These are phyloP conservation scores for Ophiostoma fasciatum DNA, from an alignment of 2,329 filamentous ascomycete species.

Conservation along the genomic window DNA sequence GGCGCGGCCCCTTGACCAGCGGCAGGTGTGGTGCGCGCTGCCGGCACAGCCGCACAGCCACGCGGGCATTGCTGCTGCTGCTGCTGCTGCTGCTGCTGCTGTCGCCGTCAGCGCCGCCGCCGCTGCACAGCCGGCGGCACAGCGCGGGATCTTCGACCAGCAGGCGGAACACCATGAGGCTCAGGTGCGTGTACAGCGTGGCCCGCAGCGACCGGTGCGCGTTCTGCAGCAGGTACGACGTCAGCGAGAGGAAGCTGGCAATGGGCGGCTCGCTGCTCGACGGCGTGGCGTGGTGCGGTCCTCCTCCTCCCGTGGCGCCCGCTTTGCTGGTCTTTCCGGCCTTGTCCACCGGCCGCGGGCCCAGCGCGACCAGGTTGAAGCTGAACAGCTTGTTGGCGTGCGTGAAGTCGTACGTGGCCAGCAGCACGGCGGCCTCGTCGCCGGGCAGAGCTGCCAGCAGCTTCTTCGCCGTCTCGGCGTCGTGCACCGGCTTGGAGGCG, in stretches of 20 bases:
- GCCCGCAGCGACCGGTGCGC: constrained; percentile 70
- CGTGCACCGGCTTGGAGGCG: constrained; percentile 44
- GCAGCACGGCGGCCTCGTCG: constrained; percentile 60
- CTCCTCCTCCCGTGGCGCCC: background rate
- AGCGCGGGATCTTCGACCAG: constrained; percentile 73
- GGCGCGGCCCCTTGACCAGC: constrained; percentile 53
- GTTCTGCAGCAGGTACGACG: constrained; percentile 87
- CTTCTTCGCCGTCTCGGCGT: constrained; percentile 66
- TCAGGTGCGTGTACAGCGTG: constrained; percentile 71
- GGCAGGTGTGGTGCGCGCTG: constrained; percentile 81
- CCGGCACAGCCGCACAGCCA: constrained; percentile 67
- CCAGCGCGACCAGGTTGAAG: constrained; percentile 57
- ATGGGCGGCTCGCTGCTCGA: constrained; percentile 52
- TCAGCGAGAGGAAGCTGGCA: constrained; percentile 68
- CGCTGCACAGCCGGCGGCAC: constrained; percentile 71
- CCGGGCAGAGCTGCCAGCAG: constrained; percentile 71
- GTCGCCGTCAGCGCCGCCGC: too few species aligned
- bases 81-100: background rate
- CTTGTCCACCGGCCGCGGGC: constrained; percentile 20
- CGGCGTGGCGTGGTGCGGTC: too few species aligned
- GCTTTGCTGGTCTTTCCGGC: background rate
- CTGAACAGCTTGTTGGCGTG: constrained; percentile 94
- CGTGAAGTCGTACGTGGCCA: constrained; percentile 84
- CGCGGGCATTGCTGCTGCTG: constrained; percentile 25
- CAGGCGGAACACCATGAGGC: constrained; percentile 70